Conservation (phyloP, 805 yeast species). For the Zygosaccharomyces bailii region DNA sequence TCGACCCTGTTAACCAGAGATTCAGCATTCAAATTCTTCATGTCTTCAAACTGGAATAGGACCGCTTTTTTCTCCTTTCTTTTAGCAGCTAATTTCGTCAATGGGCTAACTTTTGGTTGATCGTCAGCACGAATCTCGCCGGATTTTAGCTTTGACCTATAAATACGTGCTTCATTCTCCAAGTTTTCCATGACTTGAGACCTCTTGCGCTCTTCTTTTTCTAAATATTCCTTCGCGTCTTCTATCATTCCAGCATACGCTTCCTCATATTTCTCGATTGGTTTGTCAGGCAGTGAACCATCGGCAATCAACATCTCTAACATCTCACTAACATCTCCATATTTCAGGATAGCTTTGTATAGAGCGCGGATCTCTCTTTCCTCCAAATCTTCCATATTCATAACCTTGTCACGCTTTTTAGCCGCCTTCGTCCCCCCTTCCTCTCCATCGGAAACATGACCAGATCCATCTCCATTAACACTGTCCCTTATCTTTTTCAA, state of each 20-base stretch:
- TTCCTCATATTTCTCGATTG: constrained; percentile 71
- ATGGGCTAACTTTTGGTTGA: constrained; percentile 41
- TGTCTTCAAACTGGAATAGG: constrained; percentile 82
- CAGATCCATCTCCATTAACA: constrained; percentile 43
- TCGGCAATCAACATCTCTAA: constrained; percentile 89
- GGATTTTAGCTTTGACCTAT: constrained; percentile 43
- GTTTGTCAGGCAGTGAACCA: constrained; percentile 81
- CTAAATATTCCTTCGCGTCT: constrained; percentile 57
- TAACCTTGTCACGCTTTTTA: constrained; percentile 37
- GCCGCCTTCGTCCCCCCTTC: constrained; percentile 40
- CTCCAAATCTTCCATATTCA: constrained; percentile 56
- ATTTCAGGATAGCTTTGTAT: constrained; percentile 74
- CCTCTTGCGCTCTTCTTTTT: constrained; percentile 64
- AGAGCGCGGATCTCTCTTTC: constrained; percentile 86
- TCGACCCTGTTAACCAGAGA: constrained; percentile 74
- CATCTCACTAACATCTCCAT: constrained; percentile 71
- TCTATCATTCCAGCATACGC: constrained; percentile 70
- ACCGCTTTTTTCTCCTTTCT: constrained; percentile 87
- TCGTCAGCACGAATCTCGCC: constrained; percentile 36
- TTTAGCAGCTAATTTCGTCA: constrained; percentile 55
- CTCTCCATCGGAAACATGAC: constrained; percentile 39
- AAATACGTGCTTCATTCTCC: constrained; percentile 57
- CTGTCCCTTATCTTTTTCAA: constrained; percentile 51
- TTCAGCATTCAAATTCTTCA: constrained; percentile 88
- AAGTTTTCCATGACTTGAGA: constrained; percentile 50